These are phyloP conservation scores for Platanus orientalis DNA, from an alignment of 164 flowering plant species.

Conservation along the genomic window DNA sequence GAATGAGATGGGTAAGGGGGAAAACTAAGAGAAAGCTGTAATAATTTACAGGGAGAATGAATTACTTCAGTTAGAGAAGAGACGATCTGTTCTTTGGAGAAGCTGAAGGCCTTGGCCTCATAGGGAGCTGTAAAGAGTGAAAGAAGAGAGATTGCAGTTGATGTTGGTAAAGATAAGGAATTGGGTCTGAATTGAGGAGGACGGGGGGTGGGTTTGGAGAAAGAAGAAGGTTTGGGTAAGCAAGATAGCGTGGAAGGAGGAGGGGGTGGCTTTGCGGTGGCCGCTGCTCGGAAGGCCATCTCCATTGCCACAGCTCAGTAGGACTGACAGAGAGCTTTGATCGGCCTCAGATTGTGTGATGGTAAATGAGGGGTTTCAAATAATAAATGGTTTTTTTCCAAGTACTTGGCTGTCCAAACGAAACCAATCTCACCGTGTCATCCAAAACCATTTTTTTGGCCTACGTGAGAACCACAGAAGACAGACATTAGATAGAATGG, in stretches of 20 bases:
- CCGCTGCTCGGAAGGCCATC: slow-evolving; percentile 53
- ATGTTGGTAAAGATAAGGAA: slow-evolving; percentile 34
- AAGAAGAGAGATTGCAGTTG: slow-evolving; percentile 45
- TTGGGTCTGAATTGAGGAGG: slow-evolving; percentile 24
- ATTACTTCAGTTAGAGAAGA: slow-evolving; percentile 63
- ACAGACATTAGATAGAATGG: too few relatives aligned
- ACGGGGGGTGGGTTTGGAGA: slow-evolving; percentile 16
- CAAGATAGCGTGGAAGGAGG: slow-evolving; percentile 3
- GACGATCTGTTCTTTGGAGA: slow-evolving; percentile 75
- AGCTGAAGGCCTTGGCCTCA: slow-evolving; percentile 57
- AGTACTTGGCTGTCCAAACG: background rate
- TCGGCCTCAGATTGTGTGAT: too few relatives aligned
- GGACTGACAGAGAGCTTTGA: background rate
- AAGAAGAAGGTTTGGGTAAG: slow-evolving; percentile 7
- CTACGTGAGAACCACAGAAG: too few relatives aligned
- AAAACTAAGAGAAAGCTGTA: background rate
- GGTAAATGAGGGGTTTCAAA: background rate
- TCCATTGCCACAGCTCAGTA: slow-evolving; percentile 23
- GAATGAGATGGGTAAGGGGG: background rate
- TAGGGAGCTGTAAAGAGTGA: slow-evolving; percentile 45
- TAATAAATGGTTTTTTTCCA: background rate
- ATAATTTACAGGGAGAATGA: background rate
- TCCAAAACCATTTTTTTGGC: too few relatives aligned
- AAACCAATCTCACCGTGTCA: background rate
- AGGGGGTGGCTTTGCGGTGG: slow-evolving; percentile 40